These are phyloP conservation scores for Sanghuangporus weigelae DNA, from an alignment of 1,284 basidiomycete genomes.

Conservation along the genomic window DNA sequence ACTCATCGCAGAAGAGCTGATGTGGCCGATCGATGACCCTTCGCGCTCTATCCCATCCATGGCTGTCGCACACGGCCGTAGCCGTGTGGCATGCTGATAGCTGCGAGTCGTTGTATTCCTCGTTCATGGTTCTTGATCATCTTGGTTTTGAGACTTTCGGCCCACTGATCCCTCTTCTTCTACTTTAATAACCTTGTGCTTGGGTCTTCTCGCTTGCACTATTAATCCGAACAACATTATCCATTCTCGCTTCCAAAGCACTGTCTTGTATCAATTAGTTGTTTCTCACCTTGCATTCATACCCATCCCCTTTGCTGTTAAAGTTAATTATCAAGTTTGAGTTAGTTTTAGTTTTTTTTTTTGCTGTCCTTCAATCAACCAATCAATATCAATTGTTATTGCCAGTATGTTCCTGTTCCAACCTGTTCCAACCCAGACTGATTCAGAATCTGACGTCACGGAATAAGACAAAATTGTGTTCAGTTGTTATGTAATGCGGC, in stretches of 20 bases:
- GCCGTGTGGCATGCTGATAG: slow-evolving; percentile 13
- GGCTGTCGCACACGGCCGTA: slow-evolving; percentile 6
- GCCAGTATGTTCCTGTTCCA: too few relatives aligned
- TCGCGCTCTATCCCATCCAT: slow-evolving; percentile 15
- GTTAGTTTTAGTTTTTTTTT: background rate
- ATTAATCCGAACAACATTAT: background rate
- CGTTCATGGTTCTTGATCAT: background rate
- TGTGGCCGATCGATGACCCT: slow-evolving; percentile 18
- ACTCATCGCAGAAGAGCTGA: slow-evolving; percentile 18
- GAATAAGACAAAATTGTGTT: too few relatives aligned
- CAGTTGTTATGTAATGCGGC: background rate
- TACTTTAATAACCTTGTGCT: background rate
- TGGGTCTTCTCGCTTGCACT: background rate
- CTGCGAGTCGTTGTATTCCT: background rate
- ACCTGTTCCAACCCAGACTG: too few relatives aligned
- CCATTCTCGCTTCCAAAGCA: background rate
- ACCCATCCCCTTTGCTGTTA: background rate
- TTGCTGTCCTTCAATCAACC: background rate
- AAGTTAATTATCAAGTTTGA: background rate
- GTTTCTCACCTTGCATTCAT: background rate
- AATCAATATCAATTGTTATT: too few relatives aligned
- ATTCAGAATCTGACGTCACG: too few relatives aligned
- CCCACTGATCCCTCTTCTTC: background rate
- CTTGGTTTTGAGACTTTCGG: background rate
- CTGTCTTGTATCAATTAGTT: slow-evolving; percentile 14